A percentile compares a stretch with the other conserved stretches of the same genome.
phyloP scores from a whole-genome alignment of 179 eudicot species.

The Patellifolia procumbens region DNA sequence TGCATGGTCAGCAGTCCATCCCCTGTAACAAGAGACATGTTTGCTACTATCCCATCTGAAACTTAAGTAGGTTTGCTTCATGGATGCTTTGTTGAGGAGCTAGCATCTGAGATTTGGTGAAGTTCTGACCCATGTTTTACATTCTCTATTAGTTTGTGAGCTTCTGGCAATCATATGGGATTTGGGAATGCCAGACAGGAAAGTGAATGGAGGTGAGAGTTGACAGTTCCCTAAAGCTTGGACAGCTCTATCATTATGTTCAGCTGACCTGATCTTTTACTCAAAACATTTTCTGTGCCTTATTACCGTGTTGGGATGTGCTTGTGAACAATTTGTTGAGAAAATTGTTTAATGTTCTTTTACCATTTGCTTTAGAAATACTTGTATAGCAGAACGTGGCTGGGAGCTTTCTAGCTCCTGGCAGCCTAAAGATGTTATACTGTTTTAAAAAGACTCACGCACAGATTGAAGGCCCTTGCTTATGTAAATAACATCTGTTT shows the following conservation, averaged over 20 bases:
- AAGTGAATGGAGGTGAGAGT: background rate
- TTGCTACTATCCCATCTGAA: background rate
- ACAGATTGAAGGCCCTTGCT: no score
- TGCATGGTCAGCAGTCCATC: background rate
- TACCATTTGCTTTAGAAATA: background rate
- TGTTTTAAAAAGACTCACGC: no score
- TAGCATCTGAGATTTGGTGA: background rate
- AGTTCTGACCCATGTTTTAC: background rate
- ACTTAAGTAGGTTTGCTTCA: background rate
- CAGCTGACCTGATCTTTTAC: background rate
- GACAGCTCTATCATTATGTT: background rate
- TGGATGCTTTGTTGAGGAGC: background rate
- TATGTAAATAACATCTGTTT: no score
- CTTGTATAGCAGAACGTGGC: background rate
- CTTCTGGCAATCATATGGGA: background rate
- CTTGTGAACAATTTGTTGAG: background rate
- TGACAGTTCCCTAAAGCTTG: background rate
- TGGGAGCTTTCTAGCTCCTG: no score
- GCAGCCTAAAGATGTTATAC: no score
- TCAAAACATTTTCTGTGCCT: background rate
- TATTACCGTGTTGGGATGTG: background rate
- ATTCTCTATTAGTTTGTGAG: background rate
- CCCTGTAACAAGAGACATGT: background rate
- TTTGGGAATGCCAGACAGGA: background rate
- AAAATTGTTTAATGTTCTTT: background rate